phyloP scores from a whole-genome alignment of 352 stramenopile genomes.

The Phytophthora meadii region DNA sequence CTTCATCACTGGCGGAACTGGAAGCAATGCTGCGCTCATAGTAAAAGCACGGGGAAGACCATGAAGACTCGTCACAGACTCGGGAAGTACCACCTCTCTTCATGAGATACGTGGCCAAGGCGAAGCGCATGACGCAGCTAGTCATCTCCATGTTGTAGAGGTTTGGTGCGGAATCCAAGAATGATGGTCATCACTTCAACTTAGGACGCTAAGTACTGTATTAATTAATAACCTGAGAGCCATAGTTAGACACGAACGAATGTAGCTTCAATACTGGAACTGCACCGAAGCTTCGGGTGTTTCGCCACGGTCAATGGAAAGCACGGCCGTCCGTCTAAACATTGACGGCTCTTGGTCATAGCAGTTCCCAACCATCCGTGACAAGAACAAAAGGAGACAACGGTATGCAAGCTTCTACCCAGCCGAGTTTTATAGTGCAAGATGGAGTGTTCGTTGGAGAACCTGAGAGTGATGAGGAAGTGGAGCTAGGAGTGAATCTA shows the following conservation, averaged over 20 bases:
- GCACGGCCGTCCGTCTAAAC: conserved; percentile 14
- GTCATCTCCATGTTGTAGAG: conserved; percentile 37
- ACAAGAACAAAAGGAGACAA: background rate
- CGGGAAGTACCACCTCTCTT: conserved; percentile 19
- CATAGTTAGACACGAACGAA: too few relatives aligned
- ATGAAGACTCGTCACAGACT: background rate
- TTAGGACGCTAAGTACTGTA: too few relatives aligned
- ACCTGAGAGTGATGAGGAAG: conserved; percentile 21
- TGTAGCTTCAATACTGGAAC: background rate
- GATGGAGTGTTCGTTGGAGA: conserved; percentile 15
- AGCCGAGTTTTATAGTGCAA: background rate
- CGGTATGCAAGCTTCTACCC: conserved; percentile 13
- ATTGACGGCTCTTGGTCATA: background rate
- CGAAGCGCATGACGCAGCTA: conserved; percentile 45
- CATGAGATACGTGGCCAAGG: conserved; percentile 49
- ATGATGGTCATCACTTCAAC: conserved; percentile 41
- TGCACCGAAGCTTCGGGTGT: conserved; percentile 6
- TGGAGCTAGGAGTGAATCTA: conserved; percentile 32
- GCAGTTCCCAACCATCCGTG: conserved; percentile 1
- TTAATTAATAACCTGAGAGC: too few relatives aligned
- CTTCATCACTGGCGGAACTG: conserved; percentile 15
- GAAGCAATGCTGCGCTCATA: conserved; percentile 6
- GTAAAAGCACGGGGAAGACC: background rate
- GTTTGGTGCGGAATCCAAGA: conserved; percentile 19
- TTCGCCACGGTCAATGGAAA: conserved; percentile 14